Conservation (phyloP, 805 yeast genomes). For the Myxozyma neotropica region DNA sequence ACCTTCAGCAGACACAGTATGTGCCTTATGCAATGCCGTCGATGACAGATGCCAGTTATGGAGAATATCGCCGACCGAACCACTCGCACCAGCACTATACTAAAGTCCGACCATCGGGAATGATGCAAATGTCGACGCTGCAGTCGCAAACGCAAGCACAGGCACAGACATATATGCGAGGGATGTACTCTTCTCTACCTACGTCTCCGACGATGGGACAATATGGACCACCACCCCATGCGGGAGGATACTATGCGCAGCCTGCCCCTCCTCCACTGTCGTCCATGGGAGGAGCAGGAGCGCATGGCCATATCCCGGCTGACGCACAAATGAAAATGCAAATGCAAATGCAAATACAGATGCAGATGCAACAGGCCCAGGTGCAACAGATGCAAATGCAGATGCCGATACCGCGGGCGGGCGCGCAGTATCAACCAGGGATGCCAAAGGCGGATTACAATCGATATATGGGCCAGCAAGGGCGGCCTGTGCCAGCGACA, state of each 20-base stretch:
- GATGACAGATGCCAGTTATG: neutral
- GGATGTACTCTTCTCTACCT: constrained; percentile 3
- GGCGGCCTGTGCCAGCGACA: too few species aligned
- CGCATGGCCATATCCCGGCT: neutral
- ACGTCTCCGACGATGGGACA: neutral
- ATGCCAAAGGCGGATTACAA: too few species aligned
- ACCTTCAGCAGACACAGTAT: neutral
- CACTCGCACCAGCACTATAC: constrained; percentile 6
- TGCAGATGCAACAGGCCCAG: neutral
- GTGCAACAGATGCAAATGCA: constrained; percentile 1
- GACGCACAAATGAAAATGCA: neutral
- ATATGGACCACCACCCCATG: neutral
- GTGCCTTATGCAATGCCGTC: neutral
- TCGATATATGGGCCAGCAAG: neutral
- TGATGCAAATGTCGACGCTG: neutral
- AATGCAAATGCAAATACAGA: constrained; percentile 1
- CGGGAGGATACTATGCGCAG: neutral
- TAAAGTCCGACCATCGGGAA: neutral
- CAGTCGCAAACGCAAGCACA: neutral
- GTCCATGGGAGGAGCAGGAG: too few species aligned
- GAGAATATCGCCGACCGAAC: neutral
- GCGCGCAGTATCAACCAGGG: neutral
- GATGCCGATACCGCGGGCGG: constrained; percentile 9
- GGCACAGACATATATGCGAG: neutral
- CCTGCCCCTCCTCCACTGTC: neutral